Conservation (phyloP, 352 stramenopile genomes). For the Phytophthora melonis region DNA sequence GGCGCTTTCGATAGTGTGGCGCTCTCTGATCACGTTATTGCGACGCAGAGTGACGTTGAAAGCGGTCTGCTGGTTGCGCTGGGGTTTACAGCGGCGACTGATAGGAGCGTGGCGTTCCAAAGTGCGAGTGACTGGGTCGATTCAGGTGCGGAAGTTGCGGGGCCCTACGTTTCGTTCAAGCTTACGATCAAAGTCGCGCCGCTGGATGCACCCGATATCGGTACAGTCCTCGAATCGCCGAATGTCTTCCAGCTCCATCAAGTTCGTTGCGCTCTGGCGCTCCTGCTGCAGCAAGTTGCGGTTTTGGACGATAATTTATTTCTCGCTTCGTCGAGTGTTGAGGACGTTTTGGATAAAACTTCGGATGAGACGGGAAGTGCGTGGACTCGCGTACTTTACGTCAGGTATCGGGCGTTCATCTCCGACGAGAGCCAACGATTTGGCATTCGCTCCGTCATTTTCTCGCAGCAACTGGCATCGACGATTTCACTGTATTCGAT, state of each 20-base stretch:
- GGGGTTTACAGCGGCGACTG: conserved; percentile 1
- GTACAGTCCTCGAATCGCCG: conserved; percentile 12
- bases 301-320: conserved; percentile 13
- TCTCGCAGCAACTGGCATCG: conserved; percentile 21
- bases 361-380: not conserved
- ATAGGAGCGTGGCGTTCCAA: conserved; percentile 9
- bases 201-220: not conserved
- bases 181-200: conserved; percentile 24
- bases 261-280: conserved; percentile 20
- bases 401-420: conserved; percentile 23
- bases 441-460: conserved; percentile 27
- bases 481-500: conserved; percentile 25
- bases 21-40: conserved; percentile 9
- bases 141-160: not conserved
- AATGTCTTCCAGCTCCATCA: conserved; percentile 37
- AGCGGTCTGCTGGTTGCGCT: conserved; percentile 7
- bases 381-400: conserved; percentile 11
- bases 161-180: conserved; percentile 22
- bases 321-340: conserved; percentile 1
- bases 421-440: conserved; percentile 35
- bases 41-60: conserved; percentile 2
- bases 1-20: not conserved
- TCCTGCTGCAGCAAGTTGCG: conserved; percentile 36
- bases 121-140: conserved; percentile 14
- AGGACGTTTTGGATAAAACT: not conserved